Evolutionary conservation across 108 stramenopile genomes (phyloP), one percentile per base, ranked within the genome.

Genomic region (Cyclostephanos invisitatus): DNA sequence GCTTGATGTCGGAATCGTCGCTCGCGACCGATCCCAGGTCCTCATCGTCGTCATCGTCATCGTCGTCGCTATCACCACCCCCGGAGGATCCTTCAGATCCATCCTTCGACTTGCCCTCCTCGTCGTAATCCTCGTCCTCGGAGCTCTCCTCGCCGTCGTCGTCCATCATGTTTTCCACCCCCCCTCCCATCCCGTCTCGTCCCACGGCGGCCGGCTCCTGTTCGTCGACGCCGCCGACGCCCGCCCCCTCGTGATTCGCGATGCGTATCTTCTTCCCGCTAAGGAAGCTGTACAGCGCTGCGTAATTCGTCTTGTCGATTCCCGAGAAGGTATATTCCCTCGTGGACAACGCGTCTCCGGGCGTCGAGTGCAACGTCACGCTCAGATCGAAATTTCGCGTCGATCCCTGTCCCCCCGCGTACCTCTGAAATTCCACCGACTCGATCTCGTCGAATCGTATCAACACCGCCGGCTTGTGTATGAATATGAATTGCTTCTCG

Each of bases 401-500:
- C 11, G 90, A 86, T 28, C 93, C 91, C 50, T 92, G 89, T 7
- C 95, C 95, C 7, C 94, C 94, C 8, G 91, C 95, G 42, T 95
- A 97, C 17, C 98, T 91, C 73, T 98, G 93, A 73, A 99, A 98
- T 66, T 98, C 97, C 15, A 98, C 96, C 62, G 85, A 85, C 64
- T 94, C 94, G 21, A 99, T 85, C 68, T 99, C 99, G 53, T 96
- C 96, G 84, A 97, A 98, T 38, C 96, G 93, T 79, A 99, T 95
- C 55, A 97, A 69, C 29, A 97, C 86, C 36, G 98, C 95, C 1
- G 99, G 99, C 82, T 99, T 98, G 91, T 99, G 97, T 62, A 99
- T 98, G 87, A 99, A 99, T 72, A 99, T 88, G 86, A 99, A 98
- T 67, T 96, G 94, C 87, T 97, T 97, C 68, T 98, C 96, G 46